These are phyloP conservation scores for Pisolithus orientalis DNA, from an alignment of 768 basidiomycete species.

Conservation along the genomic window DNA sequence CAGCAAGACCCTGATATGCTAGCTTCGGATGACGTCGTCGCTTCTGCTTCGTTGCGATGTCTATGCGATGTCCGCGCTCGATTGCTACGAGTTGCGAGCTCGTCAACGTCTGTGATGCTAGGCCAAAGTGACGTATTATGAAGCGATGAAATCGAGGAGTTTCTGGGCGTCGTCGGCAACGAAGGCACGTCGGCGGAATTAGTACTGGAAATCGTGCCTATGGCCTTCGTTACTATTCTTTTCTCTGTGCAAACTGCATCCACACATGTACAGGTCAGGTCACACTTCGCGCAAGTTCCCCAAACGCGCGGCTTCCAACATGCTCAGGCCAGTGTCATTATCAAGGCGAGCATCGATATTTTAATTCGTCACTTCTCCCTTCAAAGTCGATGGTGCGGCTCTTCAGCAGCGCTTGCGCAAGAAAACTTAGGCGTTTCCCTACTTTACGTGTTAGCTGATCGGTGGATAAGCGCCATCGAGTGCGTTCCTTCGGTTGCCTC, in stretches of 20 bases:
- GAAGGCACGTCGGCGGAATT: constrained; percentile 38
- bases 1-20: not conserved
- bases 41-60: constrained; percentile 41
- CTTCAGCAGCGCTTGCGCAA: constrained; percentile 31
- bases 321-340: constrained; percentile 12
- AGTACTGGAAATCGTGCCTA: constrained; percentile 44
- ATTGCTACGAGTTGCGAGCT: constrained; percentile 21
- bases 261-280: constrained; percentile 12
- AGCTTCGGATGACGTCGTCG: constrained; percentile 25
- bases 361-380: constrained; percentile 16
- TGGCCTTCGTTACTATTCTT: not conserved
- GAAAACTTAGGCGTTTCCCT: constrained; percentile 39
- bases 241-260: not conserved
- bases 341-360: constrained; percentile 17
- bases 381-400: constrained; percentile 40
- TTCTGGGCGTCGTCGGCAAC: constrained; percentile 25
- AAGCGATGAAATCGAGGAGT: constrained; percentile 12
- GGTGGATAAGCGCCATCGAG: constrained; percentile 73
- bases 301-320: constrained; percentile 11
- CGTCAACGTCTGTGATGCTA: constrained; percentile 39
- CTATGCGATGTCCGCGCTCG: constrained; percentile 33
- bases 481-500: constrained; percentile 28
- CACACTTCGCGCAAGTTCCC: constrained; percentile 25
- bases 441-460: constrained; percentile 49
- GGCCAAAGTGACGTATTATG: constrained; percentile 21